Percentiles rank a stretch among this genome's conserved stretches.
phyloP scores from a whole-genome alignment of 2,329 filamentous ascomycete species.

The Calonectria honghensis region DNA sequence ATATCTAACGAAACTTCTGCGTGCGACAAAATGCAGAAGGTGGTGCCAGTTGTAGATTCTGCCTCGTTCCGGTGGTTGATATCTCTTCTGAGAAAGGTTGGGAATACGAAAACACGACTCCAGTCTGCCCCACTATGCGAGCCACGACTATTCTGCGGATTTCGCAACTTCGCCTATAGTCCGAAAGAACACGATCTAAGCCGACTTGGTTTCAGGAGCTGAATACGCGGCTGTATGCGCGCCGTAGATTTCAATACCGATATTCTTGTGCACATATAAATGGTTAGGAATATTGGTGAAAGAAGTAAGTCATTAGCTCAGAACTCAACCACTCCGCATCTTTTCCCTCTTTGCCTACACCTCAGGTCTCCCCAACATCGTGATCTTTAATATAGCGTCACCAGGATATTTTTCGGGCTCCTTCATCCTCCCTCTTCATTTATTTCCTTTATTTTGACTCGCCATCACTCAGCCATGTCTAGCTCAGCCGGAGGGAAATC shows the following conservation, averaged over 20 bases:
- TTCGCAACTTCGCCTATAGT: not conserved
- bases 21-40: not conserved
- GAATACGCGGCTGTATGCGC: not conserved
- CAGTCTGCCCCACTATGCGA: not conserved
- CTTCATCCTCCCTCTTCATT: not conserved
- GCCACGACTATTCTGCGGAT: conserved; percentile 5
- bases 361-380: not conserved
- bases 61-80: not conserved
- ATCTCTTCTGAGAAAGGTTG: not conserved
- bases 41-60: not conserved
- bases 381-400: no score
- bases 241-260: not conserved
- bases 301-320: not conserved
- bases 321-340: not conserved
- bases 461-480: not conserved
- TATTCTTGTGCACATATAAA: not conserved
- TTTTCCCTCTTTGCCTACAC: not conserved
- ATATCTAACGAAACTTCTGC: no score
- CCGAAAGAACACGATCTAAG: not conserved
- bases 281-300: not conserved
- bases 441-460: not conserved
- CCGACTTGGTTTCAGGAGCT: not conserved
- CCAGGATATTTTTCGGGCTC: no score
- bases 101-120: not conserved
- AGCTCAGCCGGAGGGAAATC: not conserved